Conservation (phyloP, 345 rosid genomes). For the Triadica sebifera region DNA sequence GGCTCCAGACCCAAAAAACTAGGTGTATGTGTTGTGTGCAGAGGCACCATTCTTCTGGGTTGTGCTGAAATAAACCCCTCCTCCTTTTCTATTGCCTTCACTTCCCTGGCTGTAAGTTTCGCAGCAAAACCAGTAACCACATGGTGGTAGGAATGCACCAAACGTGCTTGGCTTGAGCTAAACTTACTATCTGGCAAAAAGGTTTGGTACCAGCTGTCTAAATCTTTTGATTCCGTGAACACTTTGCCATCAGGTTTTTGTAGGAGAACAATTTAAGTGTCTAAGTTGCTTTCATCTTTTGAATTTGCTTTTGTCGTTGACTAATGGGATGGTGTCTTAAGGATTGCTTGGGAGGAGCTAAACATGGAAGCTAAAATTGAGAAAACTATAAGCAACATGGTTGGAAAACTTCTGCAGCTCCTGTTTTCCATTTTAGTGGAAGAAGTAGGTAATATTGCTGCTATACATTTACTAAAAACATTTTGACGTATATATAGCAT, state of each 20-base stretch:
- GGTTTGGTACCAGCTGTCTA: slow-evolving; percentile 27
- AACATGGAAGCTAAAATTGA: not conserved
- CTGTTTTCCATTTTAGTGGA: not conserved
- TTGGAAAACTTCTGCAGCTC: not conserved
- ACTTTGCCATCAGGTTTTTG: slow-evolving; percentile 12
- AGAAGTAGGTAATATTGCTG: not conserved
- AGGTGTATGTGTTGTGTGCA: slow-evolving; percentile 20
- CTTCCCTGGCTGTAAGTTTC: slow-evolving; percentile 26
- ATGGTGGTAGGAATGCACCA: slow-evolving; percentile 30
- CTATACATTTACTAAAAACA: not conserved
- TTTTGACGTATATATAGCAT: not conserved
- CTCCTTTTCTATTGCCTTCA: slow-evolving; percentile 10
- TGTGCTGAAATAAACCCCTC: slow-evolving; percentile 23
- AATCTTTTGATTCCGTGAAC: slow-evolving; percentile 9
- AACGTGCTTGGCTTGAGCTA: slow-evolving; percentile 14
- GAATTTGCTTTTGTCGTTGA: not conserved
- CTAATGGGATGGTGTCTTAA: not conserved
- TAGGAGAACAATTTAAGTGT: slow-evolving; percentile 38
- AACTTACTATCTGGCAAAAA: slow-evolving; percentile 23
- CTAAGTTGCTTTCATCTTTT: slow-evolving; percentile 6
- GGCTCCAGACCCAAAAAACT: slow-evolving; percentile 19
- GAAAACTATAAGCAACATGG: not conserved
- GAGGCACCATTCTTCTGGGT: slow-evolving; percentile 22
- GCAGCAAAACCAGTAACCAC: slow-evolving; percentile 34
- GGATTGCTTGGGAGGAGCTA: not conserved